phyloP scores from a whole-genome alignment of 768 basidiomycete genomes.

The Lentinula edodes region DNA sequence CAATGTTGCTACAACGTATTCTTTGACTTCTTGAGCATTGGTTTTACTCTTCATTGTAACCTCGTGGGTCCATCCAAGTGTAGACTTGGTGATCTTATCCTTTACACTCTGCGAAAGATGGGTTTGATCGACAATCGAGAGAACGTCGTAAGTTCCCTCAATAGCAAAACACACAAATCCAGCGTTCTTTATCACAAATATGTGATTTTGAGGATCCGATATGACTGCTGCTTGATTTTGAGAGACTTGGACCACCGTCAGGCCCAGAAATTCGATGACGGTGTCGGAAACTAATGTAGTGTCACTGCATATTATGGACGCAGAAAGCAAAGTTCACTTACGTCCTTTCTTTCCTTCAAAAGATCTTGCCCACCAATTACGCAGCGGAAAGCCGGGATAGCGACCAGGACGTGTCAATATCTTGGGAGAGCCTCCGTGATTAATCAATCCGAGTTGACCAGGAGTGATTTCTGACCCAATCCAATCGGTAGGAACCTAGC shows the following conservation, averaged over 20 bases:
- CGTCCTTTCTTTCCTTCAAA: constrained; percentile 67
- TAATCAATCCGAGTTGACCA: constrained; percentile 68
- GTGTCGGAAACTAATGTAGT: constrained; percentile 65
- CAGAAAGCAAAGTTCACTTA: constrained; percentile 27
- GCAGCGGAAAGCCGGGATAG: constrained; percentile 69
- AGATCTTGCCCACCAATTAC: constrained; percentile 83
- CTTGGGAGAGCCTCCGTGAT: constrained; percentile 80
- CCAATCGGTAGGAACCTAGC: constrained; percentile 58
- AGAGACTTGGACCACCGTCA: constrained; percentile 82
- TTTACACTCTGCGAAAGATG: constrained; percentile 58
- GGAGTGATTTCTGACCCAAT: constrained; percentile 67
- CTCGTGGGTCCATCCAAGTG: constrained; percentile 72
- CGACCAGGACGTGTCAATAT: constrained; percentile 69
- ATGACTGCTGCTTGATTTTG: constrained; percentile 81
- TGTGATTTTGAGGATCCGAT: constrained; percentile 72
- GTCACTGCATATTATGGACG: neutral
- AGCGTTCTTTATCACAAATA: constrained; percentile 75
- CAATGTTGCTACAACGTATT: constrained; percentile 80
- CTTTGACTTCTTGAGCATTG: constrained; percentile 36
- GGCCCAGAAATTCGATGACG: constrained; percentile 72
- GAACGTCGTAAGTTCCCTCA: constrained; percentile 73
- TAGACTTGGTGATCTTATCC: constrained; percentile 55
- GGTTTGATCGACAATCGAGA: constrained; percentile 81
- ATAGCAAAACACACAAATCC: constrained; percentile 77
- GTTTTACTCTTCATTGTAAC: constrained; percentile 69